Conservation (phyloP, 169 alveolate genomes). For the Eimeria falciformis region DNA sequence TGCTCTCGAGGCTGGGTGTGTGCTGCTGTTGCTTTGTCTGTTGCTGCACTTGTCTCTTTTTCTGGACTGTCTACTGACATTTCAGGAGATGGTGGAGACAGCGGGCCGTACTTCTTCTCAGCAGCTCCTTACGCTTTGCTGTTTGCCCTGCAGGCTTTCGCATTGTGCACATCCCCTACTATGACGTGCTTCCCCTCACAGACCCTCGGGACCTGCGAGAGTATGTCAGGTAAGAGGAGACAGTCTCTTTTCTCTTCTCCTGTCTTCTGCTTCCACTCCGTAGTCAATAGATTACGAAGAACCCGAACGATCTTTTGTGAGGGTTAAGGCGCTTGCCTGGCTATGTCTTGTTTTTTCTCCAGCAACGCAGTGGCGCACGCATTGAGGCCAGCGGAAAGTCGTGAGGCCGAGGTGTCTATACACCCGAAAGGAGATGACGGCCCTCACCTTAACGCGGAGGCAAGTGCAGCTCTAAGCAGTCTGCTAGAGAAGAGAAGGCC, state of each 20-base stretch:
- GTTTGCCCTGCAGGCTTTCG: constrained; percentile 64
- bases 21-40: constrained; percentile 1
- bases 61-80: no score
- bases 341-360: background rate
- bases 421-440: background rate
- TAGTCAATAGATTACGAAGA: no score
- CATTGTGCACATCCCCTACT: constrained; percentile 74
- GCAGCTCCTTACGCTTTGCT: constrained; percentile 4
- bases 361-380: constrained; percentile 63
- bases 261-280: no score
- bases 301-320: no score
- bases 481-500: background rate
- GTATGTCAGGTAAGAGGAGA: background rate
- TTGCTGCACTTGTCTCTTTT: background rate
- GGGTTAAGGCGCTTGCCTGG: no score
- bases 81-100: no score
- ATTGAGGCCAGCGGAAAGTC: background rate
- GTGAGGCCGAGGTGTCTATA: constrained; percentile 17
- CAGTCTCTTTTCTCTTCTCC: background rate
- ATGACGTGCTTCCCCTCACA: constrained; percentile 49
- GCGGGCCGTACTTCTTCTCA: background rate
- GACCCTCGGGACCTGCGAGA: constrained; percentile 31
- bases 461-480: background rate
- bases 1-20: constrained; percentile 60
- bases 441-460: background rate